A percentile compares a stretch with the other conserved stretches of the same genome.
phyloP scores from a whole-genome alignment of 1,284 basidiomycete genomes.

The Irpex sp. region DNA sequence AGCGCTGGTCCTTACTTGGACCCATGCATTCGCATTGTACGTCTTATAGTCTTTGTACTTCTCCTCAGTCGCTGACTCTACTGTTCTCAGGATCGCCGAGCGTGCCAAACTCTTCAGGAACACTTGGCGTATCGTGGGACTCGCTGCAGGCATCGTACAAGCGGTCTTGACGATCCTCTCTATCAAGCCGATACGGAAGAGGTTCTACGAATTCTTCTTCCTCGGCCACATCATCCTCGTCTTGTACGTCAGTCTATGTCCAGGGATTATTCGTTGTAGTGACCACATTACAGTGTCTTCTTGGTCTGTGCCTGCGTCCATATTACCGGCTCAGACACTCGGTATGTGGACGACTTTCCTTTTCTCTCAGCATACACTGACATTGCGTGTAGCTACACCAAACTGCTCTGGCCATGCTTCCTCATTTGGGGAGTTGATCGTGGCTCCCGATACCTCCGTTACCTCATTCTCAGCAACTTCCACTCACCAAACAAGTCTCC shows the following conservation, averaged over 20 bases:
- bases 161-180: constrained; percentile 32
- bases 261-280: background rate
- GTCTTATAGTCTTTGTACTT: background rate
- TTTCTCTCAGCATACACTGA: background rate
- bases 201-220: constrained; percentile 41
- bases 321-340: background rate
- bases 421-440: constrained; percentile 11
- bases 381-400: background rate
- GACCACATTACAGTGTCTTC: constrained; percentile 11
- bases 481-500: constrained; percentile 16
- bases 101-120: background rate
- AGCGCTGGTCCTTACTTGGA: constrained; percentile 22
- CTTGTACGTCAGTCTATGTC: constrained; percentile 17
- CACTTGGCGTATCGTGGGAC: constrained; percentile 22
- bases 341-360: background rate
- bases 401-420: constrained; percentile 10
- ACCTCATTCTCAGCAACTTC: constrained; percentile 8
- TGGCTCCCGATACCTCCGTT: constrained; percentile 8
- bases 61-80: background rate
- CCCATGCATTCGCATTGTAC: constrained; percentile 25
- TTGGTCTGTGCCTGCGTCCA: constrained; percentile 1
- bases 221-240: constrained; percentile 36
- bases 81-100: background rate
- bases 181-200: constrained; percentile 30
- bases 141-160: constrained; percentile 28